A percentile compares a stretch with the other conserved stretches of the same genome.
phyloP scores from a whole-genome alignment of 129 eudicot genomes.

The Chrysanthemum lavandulifolium region DNA sequence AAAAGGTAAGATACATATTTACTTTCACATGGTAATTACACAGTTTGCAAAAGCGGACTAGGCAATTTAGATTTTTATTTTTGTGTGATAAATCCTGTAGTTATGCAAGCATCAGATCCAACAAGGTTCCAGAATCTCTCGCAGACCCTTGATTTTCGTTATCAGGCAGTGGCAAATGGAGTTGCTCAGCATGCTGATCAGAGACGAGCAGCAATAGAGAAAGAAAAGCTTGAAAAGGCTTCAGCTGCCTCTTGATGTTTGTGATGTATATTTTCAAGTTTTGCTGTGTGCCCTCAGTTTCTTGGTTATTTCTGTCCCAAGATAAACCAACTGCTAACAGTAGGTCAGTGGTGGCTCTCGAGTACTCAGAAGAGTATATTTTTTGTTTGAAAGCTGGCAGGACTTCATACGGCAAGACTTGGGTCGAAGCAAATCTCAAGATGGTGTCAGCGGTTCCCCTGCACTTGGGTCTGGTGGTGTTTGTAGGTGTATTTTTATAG shows the following conservation, averaged over 20 bases:
- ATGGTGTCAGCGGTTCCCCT: slow-evolving; percentile 6
- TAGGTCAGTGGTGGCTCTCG: slow-evolving; percentile 20
- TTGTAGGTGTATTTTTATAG: slow-evolving; percentile 21
- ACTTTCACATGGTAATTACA: too few species aligned
- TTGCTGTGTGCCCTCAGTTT: neutral
- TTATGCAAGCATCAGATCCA: slow-evolving; percentile 76
- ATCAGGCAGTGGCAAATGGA: slow-evolving; percentile 87
- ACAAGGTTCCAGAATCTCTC: slow-evolving; percentile 79
- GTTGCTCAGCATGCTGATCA: slow-evolving; percentile 92
- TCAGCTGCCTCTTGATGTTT: slow-evolving; percentile 45
- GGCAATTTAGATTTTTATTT: neutral
- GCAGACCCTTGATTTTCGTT: slow-evolving; percentile 73
- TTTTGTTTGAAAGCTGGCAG: slow-evolving; percentile 29
- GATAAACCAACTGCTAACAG: slow-evolving; percentile 1
- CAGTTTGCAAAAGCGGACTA: too few species aligned
- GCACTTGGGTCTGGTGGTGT: slow-evolving; percentile 21
- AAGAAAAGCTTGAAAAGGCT: slow-evolving; percentile 71
- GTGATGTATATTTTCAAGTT: neutral
- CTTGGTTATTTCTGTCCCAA: neutral
- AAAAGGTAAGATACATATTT: slow-evolving; percentile 45
- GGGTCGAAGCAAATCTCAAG: slow-evolving; percentile 1
- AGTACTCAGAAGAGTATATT: slow-evolving; percentile 25
- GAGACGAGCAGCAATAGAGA: slow-evolving; percentile 74
- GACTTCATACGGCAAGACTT: neutral
- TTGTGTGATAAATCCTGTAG: slow-evolving; percentile 25